Evolutionary conservation across 2,329 filamentous ascomycete species (phyloP).

Genomic region (Aureobasidium leucospermi): DNA sequence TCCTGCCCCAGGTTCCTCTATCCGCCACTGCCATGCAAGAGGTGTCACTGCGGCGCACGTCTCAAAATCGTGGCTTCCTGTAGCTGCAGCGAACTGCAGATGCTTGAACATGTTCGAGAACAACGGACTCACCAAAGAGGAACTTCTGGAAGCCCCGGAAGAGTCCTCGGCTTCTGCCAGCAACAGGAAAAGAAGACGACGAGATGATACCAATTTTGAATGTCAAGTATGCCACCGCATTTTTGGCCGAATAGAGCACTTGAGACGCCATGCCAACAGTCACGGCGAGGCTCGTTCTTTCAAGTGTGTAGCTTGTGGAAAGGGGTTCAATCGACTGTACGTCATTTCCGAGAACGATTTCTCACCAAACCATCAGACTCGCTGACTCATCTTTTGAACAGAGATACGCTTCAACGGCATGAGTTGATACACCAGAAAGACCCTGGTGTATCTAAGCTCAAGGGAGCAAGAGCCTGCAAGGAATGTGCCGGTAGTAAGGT

Average conservation of each 20-base stretch:
- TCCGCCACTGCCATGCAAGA: not conserved
- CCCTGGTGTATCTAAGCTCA: slow-evolving; percentile 17
- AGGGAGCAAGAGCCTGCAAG: slow-evolving; percentile 23
- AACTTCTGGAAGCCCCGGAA: not conserved
- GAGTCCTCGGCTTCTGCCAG: not conserved
- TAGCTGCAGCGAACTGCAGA: not conserved
- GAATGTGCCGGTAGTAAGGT: slow-evolving; percentile 24
- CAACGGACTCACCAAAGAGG: not conserved
- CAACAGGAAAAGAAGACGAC: slow-evolving; percentile 14
- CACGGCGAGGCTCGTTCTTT: slow-evolving; percentile 21
- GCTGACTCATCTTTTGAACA: not conserved
- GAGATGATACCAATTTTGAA: slow-evolving; percentile 12
- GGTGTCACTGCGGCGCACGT: not conserved
- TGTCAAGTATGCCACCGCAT: slow-evolving; percentile 19
- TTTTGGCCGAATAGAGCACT: slow-evolving; percentile 23
- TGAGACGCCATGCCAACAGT: slow-evolving; percentile 22
- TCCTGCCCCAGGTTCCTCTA: not conserved
- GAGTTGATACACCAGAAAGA: slow-evolving; percentile 20
- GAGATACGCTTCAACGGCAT: slow-evolving; percentile 23
- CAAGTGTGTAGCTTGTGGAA: slow-evolving; percentile 20
- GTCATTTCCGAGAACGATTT: not conserved
- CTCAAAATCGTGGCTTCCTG: not conserved
- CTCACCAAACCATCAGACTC: too few species aligned
- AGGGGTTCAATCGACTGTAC: slow-evolving; percentile 22
- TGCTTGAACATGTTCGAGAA: slow-evolving; percentile 3